Percentiles rank a stretch among this genome's conserved stretches.
Conservation (phyloP, 2,329 filamentous ascomycete species). For the Trichoderma simmonsii region DNA sequence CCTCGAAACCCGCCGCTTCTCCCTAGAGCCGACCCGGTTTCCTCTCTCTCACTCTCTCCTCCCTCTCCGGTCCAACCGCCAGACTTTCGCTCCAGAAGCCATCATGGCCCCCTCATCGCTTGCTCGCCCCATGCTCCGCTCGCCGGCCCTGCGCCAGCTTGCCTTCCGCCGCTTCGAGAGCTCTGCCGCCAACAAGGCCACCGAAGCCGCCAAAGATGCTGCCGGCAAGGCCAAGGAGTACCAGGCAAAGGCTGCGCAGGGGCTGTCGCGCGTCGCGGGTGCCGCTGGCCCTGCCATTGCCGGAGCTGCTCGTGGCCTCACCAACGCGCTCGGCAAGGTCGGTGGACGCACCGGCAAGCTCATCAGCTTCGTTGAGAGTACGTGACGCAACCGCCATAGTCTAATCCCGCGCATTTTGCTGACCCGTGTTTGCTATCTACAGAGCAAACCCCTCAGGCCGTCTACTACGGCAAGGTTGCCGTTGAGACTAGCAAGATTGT, state of each 20-base stretch:
- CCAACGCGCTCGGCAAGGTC: slow-evolving; percentile 67
- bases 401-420: not conserved
- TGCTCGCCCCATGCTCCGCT: slow-evolving; percentile 46
- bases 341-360: slow-evolving; percentile 80
- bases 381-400: slow-evolving; percentile 38
- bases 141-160: slow-evolving; percentile 42
- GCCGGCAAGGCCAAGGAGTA: slow-evolving; percentile 45
- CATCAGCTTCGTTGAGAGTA: slow-evolving; percentile 82
- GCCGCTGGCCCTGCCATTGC: slow-evolving; percentile 75
- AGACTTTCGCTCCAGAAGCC: not conserved
- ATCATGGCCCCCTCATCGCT: slow-evolving; percentile 36
- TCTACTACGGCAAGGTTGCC: slow-evolving; percentile 90
- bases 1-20: not conserved
- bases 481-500: slow-evolving; percentile 86
- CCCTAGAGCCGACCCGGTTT: not conserved
- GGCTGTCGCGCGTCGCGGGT: slow-evolving; percentile 75
- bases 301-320: slow-evolving; percentile 66
- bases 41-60: not conserved
- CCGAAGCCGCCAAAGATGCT: slow-evolving; percentile 39
- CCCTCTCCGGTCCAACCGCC: slow-evolving; percentile 13
- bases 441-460: slow-evolving; percentile 81
- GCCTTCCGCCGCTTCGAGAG: slow-evolving; percentile 60
- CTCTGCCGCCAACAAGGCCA: slow-evolving; percentile 43
- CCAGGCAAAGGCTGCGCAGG: slow-evolving; percentile 70
- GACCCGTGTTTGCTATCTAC: slow-evolving; percentile 4